Evolutionary conservation across 169 alveolate species (phyloP).

Genomic region (Plasmodium malariae): DNA sequence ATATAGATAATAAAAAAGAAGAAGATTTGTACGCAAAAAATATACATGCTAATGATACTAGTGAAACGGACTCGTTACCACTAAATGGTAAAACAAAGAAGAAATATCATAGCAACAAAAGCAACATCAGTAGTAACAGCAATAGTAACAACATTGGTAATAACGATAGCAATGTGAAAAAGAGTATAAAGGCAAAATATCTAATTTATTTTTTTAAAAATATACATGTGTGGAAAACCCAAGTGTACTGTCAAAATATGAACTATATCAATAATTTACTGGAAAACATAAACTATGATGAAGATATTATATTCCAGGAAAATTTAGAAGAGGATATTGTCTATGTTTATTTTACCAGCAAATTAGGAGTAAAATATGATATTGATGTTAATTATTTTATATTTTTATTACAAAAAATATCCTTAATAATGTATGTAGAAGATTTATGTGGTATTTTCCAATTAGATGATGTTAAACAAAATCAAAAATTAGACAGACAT

Average conservation of each 20-base stretch:
- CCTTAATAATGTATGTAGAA: conserved; percentile 51
- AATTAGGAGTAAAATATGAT: background rate
- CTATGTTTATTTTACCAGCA: background rate
- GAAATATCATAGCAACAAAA: too few species aligned
- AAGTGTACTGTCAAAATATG: conserved; percentile 19
- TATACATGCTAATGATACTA: background rate
- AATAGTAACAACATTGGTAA: too few species aligned
- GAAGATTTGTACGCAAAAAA: background rate
- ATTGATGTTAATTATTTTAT: conserved; percentile 30
- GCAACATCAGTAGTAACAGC: too few species aligned
- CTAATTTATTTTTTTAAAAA: conserved; percentile 54
- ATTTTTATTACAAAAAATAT: conserved; percentile 55
- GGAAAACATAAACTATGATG: conserved; percentile 2
- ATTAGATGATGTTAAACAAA: background rate
- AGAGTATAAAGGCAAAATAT: conserved; percentile 38
- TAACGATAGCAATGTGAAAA: too few species aligned
- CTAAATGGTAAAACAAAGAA: too few species aligned
- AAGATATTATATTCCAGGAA: conserved; percentile 20
- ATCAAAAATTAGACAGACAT: background rate
- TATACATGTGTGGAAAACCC: conserved; percentile 37
- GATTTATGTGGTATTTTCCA: conserved; percentile 33
- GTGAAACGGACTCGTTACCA: too few species aligned
- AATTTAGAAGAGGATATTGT: background rate
- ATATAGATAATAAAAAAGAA: background rate
- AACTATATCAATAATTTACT: conserved; percentile 14